Evolutionary conservation across 140 eudicot genomes (phyloP).

Genomic region (Cichorium intybus): DNA sequence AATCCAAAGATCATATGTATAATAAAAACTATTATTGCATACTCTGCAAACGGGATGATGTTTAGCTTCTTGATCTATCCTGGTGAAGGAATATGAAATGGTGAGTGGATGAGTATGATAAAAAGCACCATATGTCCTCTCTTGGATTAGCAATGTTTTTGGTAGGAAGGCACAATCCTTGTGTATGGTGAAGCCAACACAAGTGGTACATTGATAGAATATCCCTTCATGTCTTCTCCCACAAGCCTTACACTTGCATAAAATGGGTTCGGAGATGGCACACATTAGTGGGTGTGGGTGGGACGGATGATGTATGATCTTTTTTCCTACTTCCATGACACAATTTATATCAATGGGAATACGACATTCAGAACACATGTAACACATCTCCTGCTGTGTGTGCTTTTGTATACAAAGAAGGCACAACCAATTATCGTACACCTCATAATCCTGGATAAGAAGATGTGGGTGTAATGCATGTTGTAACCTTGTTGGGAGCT

Average conservation of each 20-base stretch:
- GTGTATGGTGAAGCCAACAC: too few relatives aligned
- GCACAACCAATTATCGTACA: neutral
- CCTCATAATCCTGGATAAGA: neutral
- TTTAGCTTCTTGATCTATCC: too few relatives aligned
- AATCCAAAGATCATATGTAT: neutral
- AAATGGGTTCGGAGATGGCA: neutral
- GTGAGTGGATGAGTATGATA: too few relatives aligned
- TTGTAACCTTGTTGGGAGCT: neutral
- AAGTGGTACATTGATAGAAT: too few relatives aligned
- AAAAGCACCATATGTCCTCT: too few relatives aligned
- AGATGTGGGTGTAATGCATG: neutral
- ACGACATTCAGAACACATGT: neutral
- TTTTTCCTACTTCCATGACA: neutral
- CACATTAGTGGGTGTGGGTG: neutral
- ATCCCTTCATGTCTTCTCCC: too few relatives aligned
- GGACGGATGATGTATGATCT: neutral
- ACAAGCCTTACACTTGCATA: too few relatives aligned
- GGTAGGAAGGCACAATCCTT: too few relatives aligned
- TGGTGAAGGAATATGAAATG: too few relatives aligned
- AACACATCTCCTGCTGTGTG: neutral
- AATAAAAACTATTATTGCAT: too few relatives aligned
- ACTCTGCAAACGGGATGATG: too few relatives aligned
- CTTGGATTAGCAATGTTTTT: too few relatives aligned
- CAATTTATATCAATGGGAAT: neutral
- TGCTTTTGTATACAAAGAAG: neutral